Conservation (phyloP, 2,329 filamentous ascomycete species). For the Diaporthe eres region DNA sequence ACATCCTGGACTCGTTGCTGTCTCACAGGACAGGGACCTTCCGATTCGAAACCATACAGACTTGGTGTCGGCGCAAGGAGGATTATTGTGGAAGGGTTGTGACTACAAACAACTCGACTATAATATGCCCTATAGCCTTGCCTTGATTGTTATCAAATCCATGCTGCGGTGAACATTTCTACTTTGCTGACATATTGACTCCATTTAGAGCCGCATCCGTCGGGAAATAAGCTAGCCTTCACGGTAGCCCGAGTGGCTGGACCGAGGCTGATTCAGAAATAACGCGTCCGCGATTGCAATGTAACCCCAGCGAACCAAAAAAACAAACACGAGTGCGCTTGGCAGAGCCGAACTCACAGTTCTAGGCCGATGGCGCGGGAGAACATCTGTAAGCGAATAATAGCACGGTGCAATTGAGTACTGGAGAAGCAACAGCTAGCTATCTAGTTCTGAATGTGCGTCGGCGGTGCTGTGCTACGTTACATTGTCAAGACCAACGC, state of each 20-base stretch:
- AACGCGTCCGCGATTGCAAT: background rate
- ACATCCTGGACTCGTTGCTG: too few relatives aligned
- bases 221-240: background rate
- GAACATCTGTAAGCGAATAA: background rate
- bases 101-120: too few relatives aligned
- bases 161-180: background rate
- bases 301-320: background rate
- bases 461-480: constrained; percentile 23
- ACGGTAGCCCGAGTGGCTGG: too few relatives aligned
- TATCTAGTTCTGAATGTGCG: background rate
- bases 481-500: background rate
- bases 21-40: too few relatives aligned
- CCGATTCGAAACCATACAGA: too few relatives aligned
- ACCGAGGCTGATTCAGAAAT: background rate
- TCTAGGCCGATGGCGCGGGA: background rate
- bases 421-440: background rate
- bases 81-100: too few relatives aligned
- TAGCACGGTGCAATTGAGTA: background rate
- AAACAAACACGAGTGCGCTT: background rate
- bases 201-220: constrained; percentile 1
- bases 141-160: too few relatives aligned
- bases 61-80: too few relatives aligned
- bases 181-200: background rate
- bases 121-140: background rate
- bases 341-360: background rate